These are phyloP conservation scores for Trametes punicea DNA, from an alignment of 768 basidiomycete genomes.

Conservation along the genomic window DNA sequence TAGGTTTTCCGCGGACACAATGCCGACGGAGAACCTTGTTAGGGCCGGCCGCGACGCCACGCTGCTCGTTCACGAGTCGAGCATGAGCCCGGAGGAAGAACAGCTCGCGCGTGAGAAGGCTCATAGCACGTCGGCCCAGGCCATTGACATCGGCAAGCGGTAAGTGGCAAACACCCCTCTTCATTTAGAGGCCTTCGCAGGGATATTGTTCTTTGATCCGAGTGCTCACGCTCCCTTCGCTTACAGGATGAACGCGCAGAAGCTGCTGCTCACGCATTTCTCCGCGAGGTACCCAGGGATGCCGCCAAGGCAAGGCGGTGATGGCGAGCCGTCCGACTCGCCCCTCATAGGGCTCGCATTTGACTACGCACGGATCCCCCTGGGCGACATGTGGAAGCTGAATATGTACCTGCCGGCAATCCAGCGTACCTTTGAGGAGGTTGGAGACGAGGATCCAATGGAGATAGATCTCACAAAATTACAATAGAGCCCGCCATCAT, in stretches of 20 bases:
- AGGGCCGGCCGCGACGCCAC: constrained; percentile 65
- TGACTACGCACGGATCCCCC: constrained; percentile 67
- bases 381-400: constrained; percentile 87
- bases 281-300: constrained; percentile 91
- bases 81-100: constrained; percentile 81
- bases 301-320: constrained; percentile 37
- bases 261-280: constrained; percentile 92
- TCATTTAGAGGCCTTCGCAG: not conserved
- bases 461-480: constrained; percentile 17
- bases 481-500: constrained; percentile 2
- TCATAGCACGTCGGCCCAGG: constrained; percentile 90
- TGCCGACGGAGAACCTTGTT: constrained; percentile 67
- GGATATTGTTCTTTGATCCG: not conserved
- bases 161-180: constrained; percentile 31
- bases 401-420: constrained; percentile 71
- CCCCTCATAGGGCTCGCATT: constrained; percentile 68
- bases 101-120: constrained; percentile 72
- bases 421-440: constrained; percentile 56
- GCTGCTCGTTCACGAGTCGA: constrained; percentile 91
- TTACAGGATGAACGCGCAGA: constrained; percentile 76
- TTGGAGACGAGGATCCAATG: constrained; percentile 41
- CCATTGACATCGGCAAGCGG: constrained; percentile 72
- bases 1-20: constrained; percentile 92
- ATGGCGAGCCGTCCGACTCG: not conserved
- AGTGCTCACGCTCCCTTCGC: not conserved